Evolutionary conservation across 257 asterid genomes (phyloP), one percentile per base, ranked within the genome.

Genomic region (Plectranthus barbatus): DNA sequence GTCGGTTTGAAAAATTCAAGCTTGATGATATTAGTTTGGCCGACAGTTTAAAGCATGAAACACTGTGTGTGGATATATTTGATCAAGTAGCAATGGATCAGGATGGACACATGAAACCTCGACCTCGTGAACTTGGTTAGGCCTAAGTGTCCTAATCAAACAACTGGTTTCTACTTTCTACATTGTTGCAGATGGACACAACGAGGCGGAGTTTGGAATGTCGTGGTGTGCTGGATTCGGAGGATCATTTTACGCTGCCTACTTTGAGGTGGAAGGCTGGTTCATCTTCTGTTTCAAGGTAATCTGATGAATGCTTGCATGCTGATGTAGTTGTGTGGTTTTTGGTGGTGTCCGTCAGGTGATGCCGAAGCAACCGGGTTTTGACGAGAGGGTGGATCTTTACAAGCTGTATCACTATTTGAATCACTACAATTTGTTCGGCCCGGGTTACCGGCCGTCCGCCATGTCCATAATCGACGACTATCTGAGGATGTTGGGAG

Each of bases 191-290:
- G 98, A 91, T 72, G 98, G 98, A 15, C 98, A 91, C 71, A 84
- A 76, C 23, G 98, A 91, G 69, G 98, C 95, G 6, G 98, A 91
- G 73, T 91, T 91, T 62, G 97, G 97, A 71, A 91, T 91, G 98
- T 88, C 95, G 18, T 92, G 98, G 98, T 92, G 96, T 76, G 97
- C 97, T 41, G 97, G 98, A 74, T 88, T 88, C 60, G 89, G 89
- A 44, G 94, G 88, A 72, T 77, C 92, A 7, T 92, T 92, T 69
- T 92, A 92, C 73, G 62, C 62, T 37, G 88, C 89, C 65, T 92
- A 89, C 78, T 91, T 86, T 62, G 93, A 86, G 98, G 98, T 91
- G 44, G n/a, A n/a, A 19, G 20, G 21, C 3, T 20, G 13, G 15
- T 10, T 36, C 40, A 8, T 11, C 0, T 36, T 12, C 0, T 36